Percentiles rank a stretch among this genome's conserved stretches.
These are phyloP conservation scores for Phytophthora constricta DNA, from an alignment of 352 stramenopile species.

Conservation along the genomic window DNA sequence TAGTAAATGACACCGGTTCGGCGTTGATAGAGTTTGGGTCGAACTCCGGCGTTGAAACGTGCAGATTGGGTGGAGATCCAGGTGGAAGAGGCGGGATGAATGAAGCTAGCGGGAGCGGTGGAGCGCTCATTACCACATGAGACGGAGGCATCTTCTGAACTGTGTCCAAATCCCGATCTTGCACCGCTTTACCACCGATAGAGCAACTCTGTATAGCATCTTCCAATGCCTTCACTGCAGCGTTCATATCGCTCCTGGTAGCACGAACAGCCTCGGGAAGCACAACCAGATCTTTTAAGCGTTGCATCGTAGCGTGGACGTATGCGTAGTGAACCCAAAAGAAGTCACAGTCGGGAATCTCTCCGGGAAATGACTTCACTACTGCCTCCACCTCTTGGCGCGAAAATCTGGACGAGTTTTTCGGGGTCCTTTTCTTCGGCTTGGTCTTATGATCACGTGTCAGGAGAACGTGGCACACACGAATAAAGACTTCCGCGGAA, in stretches of 20 bases:
- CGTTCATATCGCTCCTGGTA: conserved; percentile 16
- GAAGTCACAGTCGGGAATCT: conserved; percentile 20
- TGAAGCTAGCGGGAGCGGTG: conserved; percentile 6
- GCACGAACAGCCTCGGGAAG: conserved; percentile 20
- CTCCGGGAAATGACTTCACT: conserved; percentile 27
- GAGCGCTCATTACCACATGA: neutral
- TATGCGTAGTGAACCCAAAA: conserved; percentile 46
- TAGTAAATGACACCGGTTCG: neutral
- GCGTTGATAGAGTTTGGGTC: neutral
- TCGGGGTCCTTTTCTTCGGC: conserved; percentile 26
- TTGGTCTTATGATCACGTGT: conserved; percentile 10
- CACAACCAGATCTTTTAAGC: conserved; percentile 37
- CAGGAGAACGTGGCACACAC: conserved; percentile 51
- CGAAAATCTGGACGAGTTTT: conserved; percentile 19
- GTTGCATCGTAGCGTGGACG: conserved; percentile 37
- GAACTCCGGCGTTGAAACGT: neutral
- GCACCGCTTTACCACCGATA: neutral
- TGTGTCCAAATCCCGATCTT: neutral
- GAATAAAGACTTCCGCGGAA: conserved; percentile 70
- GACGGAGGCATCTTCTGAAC: neutral
- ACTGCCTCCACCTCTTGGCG: conserved; percentile 36
- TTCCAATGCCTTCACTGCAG: conserved; percentile 24
- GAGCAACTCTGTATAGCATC: conserved; percentile 22
- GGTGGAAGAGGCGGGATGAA: conserved; percentile 10
- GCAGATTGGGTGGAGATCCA: conserved; percentile 10